Base-by-base conservation (phyloP, 768 basidiomycete genomes). In the Naganishia randhawae region DNA sequence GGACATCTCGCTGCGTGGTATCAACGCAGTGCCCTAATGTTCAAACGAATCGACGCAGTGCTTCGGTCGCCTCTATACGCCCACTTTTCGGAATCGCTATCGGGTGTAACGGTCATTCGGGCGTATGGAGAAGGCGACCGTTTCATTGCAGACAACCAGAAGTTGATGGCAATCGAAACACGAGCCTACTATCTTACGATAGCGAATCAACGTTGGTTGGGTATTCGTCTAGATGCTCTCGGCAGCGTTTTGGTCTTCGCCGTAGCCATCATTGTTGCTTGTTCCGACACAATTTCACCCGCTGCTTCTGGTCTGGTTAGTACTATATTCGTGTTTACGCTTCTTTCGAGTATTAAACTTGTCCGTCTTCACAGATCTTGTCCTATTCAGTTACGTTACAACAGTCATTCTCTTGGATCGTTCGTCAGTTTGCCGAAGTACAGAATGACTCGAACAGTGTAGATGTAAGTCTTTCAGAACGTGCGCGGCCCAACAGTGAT, bases 51-150 rank as follows among this genome's bases (percentile, higher is more conserved):
- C 55, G 73, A 74, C 52, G 67, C 66, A 3, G 62, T 67, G 13
- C 62, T 66, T 22, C 29, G 57, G 9, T 89, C 90, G 0, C 87
- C 88, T 0, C 80, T 97, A 19, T 96, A 96, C 77, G 88, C 91
- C 0, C 92, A 94, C 75, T 96, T 96, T 80, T 90, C 91, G 2
- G 93, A 96, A 81, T 90, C 89, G 32, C 82, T 96, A 13, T 88
- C 88, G 13, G 94, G 94, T 19, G 79, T 95, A 42, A 84, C 89
- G 0, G 93, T 91, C 9, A 92, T 95, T 61, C 86, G 92, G 32
- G 91, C 92, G 0, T 96, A 95, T 69, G 87, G 88, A 13, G 93
- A 91, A 76, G 77, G 84, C 3, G 83, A 86, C 2, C 85, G 92
- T 16, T 98, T 96, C 83, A 80, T 84, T 51, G 77, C 79, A 8